Conservation (phyloP, 495 filamentous ascomycete species). For the Platismatia glauca region DNA sequence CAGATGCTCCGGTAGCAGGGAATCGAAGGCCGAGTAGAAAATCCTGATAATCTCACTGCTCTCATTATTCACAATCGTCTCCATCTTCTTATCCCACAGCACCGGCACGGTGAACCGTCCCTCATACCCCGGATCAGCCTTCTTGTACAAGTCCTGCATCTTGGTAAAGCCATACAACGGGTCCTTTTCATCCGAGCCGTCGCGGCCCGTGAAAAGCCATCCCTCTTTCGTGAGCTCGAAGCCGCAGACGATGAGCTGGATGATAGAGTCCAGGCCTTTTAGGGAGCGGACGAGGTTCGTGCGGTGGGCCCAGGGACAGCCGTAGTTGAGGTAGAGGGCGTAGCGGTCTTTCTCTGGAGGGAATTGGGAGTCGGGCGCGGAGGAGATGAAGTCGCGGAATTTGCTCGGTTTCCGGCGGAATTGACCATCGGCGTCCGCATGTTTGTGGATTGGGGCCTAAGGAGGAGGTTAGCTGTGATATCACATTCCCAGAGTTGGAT, state of each 20-base stretch:
- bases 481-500: neutral
- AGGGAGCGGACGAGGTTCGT: conserved; percentile 66
- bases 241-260: conserved; percentile 61
- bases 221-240: conserved; percentile 56
- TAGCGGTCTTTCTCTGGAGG: conserved; percentile 68
- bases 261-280: conserved; percentile 67
- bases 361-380: conserved; percentile 49
- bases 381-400: conserved; percentile 44
- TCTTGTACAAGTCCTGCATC: conserved; percentile 64
- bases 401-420: conserved; percentile 41
- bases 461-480: neutral
- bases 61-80: conserved; percentile 77
- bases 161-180: conserved; percentile 55
- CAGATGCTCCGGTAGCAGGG: conserved; percentile 42
- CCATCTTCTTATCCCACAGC: conserved; percentile 64
- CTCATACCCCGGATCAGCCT: conserved; percentile 56
- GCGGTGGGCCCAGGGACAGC: conserved; percentile 80
- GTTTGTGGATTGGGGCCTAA: conserved; percentile 28
- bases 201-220: conserved; percentile 61
- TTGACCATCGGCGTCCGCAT: conserved; percentile 40
- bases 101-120: conserved; percentile 74
- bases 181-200: conserved; percentile 50
- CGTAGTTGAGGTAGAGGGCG: conserved; percentile 66
- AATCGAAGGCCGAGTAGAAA: conserved; percentile 53
- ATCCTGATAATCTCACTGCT: conserved; percentile 73